Evolutionary conservation across 306 rosid species (phyloP).

Genomic region (Parietaria judaica): DNA sequence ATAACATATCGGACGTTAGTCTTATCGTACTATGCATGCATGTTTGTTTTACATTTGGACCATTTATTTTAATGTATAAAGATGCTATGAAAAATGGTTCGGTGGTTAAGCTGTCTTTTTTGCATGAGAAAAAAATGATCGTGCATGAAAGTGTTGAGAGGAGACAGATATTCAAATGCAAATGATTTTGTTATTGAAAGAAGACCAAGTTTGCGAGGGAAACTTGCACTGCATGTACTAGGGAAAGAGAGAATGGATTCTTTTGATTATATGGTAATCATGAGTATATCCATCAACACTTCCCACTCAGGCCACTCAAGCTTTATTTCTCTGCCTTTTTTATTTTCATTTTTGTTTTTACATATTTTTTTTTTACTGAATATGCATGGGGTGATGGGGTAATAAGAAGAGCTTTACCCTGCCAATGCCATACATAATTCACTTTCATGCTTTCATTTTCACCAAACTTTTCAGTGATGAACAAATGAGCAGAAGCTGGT

Average conservation of each 20-base stretch:
- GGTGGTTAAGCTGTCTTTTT: not conserved
- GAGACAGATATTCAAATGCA: slow-evolving; percentile 69
- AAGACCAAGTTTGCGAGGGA: slow-evolving; percentile 38
- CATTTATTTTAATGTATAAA: too few species aligned
- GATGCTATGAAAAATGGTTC: too few species aligned
- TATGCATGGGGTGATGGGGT: slow-evolving; percentile 4
- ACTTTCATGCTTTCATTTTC: slow-evolving; percentile 29
- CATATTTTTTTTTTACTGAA: not conserved
- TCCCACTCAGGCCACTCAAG: slow-evolving; percentile 11
- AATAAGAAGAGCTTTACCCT: slow-evolving; percentile 1
- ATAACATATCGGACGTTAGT: too few species aligned
- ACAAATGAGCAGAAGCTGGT: slow-evolving; percentile 26
- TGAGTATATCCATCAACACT: slow-evolving; percentile 29
- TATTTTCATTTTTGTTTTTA: not conserved
- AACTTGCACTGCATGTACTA: slow-evolving; percentile 15
- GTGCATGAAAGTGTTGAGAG: slow-evolving; percentile 42
- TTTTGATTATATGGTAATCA: slow-evolving; percentile 36
- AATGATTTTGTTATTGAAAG: slow-evolving; percentile 50
- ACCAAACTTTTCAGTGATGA: slow-evolving; percentile 29
- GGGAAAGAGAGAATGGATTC: slow-evolving; percentile 14
- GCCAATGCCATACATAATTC: slow-evolving; percentile 5
- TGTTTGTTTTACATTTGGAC: too few species aligned
- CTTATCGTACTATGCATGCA: too few species aligned
- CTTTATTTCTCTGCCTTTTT: not conserved
- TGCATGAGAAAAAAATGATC: slow-evolving; percentile 19